Evolutionary conservation across 306 rosid genomes (phyloP), one percentile per base, ranked within the genome.

Genomic region (Casuarina equisetifolia): DNA sequence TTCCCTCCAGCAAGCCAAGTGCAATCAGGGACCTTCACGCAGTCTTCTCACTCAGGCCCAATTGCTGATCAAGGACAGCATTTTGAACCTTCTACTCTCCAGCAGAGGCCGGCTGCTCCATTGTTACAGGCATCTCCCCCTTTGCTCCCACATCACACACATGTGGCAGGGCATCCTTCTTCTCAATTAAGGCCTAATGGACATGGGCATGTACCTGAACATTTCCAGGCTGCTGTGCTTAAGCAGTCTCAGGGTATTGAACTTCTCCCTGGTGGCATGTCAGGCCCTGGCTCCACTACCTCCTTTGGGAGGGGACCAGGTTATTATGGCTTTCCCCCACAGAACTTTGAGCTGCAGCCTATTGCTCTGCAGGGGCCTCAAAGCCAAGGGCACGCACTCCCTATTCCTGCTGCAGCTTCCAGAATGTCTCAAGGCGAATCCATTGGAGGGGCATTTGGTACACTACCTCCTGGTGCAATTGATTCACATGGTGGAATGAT

Each of bases 361-460:
- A 69, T 78, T 81, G 88, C 83, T 75, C 84, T 84, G 10, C 80
- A 69, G 5, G 88, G 86, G 78, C 86, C 83, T 74, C 81, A 78
- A 79, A 82, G 83, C 81, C 96, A 79, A 78, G 87, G 82, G 55
- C 96, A 84, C 48, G 88, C 83, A 51, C 88, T 86, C 52, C 76
- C 85, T 74, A 78, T 80, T 78, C 87, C 69, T 81, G 50, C 79
- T 48, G 91, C 87, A 48, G 85, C 85, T 70, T 78, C 91, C 50
- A 83, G 75, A 81, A 62, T 77, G 54, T 77, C 93, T 71, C 84
- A 75, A 69, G 80, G 79, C 68, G 87, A 81, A 72, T 71, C 89
- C 39, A 58, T 32, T 70, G 90, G 89, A 77, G 87, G 85, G 58
- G 85, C 83, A 42, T 86, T 82, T 79, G 88, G 85, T 79, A 76